A percentile compares a stretch with the other conserved stretches of the same genome.
Evolutionary conservation across 306 rosid genomes (phyloP).

Genomic region (Ormosia emarginata): DNA sequence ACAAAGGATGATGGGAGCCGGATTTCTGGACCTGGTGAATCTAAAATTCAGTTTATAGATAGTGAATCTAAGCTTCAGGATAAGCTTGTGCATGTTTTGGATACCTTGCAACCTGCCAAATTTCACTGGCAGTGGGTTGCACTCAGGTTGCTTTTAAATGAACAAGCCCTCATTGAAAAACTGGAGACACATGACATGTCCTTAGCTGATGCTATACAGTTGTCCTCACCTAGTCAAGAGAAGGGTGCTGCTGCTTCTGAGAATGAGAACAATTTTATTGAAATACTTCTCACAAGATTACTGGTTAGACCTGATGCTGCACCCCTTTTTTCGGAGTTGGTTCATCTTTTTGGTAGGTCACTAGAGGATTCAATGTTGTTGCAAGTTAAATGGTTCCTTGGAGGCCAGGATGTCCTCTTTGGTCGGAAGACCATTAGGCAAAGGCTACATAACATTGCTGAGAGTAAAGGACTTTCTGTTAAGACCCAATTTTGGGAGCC

Average conservation of each 20-base stretch:
- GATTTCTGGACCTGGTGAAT: slow-evolving; percentile 56
- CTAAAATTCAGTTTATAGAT: slow-evolving; percentile 46
- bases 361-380: slow-evolving; percentile 91
- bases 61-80: slow-evolving; percentile 70
- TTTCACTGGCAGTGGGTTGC: slow-evolving; percentile 99
- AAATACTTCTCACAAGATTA: slow-evolving; percentile 85
- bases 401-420: slow-evolving; percentile 73
- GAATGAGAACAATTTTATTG: slow-evolving; percentile 82
- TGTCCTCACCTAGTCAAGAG: slow-evolving; percentile 71
- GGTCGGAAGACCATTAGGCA: slow-evolving; percentile 91
- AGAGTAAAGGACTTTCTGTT: slow-evolving; percentile 58
- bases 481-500: slow-evolving; percentile 78
- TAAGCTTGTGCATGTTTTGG: slow-evolving; percentile 75
- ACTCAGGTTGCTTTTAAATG: slow-evolving; percentile 91
- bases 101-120: slow-evolving; percentile 90
- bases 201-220: slow-evolving; percentile 70
- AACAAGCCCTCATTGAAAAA: slow-evolving; percentile 83
- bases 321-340: slow-evolving; percentile 81
- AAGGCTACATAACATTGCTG: slow-evolving; percentile 68
- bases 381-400: slow-evolving; percentile 95
- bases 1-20: slow-evolving; percentile 49
- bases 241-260: slow-evolving; percentile 78
- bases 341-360: slow-evolving; percentile 91
- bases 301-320: slow-evolving; percentile 99
- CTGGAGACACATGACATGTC: slow-evolving; percentile 55